A percentile compares a stretch with the other conserved stretches of the same genome.
phyloP scores from a whole-genome alignment of 768 basidiomycete species.

The Boletus pseudopeckii region DNA sequence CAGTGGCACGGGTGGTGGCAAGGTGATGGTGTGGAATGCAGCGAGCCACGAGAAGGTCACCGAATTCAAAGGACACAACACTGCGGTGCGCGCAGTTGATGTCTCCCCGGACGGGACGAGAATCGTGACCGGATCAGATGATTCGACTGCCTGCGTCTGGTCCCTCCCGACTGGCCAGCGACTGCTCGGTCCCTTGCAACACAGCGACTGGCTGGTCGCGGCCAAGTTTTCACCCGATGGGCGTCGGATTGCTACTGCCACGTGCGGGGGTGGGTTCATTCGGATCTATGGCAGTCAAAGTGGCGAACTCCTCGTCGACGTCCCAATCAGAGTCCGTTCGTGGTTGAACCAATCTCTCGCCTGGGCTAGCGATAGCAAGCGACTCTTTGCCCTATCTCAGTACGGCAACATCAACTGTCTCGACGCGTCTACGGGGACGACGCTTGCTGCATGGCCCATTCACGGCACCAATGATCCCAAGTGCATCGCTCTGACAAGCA shows the following conservation, averaged over 20 bases:
- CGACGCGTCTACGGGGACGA: background rate
- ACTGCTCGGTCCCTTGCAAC: background rate
- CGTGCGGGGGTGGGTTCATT: background rate
- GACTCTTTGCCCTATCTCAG: background rate
- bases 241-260: background rate
- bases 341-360: background rate
- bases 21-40: slow-evolving; percentile 2
- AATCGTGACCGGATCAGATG: background rate
- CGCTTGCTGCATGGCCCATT: background rate
- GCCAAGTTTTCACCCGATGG: slow-evolving; percentile 1
- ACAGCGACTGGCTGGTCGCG: background rate
- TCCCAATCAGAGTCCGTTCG: slow-evolving; percentile 1
- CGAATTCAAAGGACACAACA: background rate
- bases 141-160: background rate
- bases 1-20: background rate
- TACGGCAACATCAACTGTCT: background rate
- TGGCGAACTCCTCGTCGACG: background rate
- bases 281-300: slow-evolving; percentile 3
- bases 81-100: background rate
- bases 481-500: background rate
- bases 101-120: background rate
- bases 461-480: background rate
- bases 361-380: slow-evolving; percentile 1
- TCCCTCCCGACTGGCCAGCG: background rate
- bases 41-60: background rate